These are phyloP conservation scores for Colletotrichum liriopes DNA, from an alignment of 2,329 filamentous ascomycete species.

Conservation along the genomic window DNA sequence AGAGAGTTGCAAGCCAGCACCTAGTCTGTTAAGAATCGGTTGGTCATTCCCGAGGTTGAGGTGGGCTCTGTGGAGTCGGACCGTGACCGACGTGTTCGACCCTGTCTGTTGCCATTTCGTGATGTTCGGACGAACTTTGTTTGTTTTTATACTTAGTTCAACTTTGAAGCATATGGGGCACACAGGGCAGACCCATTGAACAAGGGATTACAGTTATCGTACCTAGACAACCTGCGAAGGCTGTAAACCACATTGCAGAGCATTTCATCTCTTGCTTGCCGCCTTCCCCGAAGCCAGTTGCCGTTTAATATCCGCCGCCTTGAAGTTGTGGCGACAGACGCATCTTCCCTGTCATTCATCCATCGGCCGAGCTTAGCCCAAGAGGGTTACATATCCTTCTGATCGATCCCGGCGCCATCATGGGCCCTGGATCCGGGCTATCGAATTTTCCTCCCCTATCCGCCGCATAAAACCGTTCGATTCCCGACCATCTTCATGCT, in stretches of 20 bases:
- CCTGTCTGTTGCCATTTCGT: not conserved
- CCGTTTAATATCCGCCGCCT: slow-evolving; percentile 5
- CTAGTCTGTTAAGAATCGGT: not conserved
- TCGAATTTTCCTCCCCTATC: not conserved
- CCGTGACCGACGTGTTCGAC: not conserved
- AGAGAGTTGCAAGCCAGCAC: not conserved
- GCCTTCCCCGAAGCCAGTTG: slow-evolving; percentile 2
- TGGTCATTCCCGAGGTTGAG: slow-evolving; percentile 13
- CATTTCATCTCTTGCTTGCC: not conserved
- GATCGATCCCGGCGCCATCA: not conserved
- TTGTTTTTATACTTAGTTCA: not conserved
- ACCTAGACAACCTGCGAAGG: not conserved
- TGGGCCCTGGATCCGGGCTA: slow-evolving; percentile 18
- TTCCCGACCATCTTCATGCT: not conserved
- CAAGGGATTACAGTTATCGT: too few relatives aligned
- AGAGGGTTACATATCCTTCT: not conserved
- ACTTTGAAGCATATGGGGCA: slow-evolving; percentile 6
- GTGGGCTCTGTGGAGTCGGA: slow-evolving; percentile 8
- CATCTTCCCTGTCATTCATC: slow-evolving; percentile 11
- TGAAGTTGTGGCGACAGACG: slow-evolving; percentile 2
- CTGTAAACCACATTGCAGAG: not conserved
- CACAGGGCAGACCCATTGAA: not conserved
- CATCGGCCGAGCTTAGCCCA: not conserved
- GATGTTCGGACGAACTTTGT: slow-evolving; percentile 11
- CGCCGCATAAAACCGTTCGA: slow-evolving; percentile 19